Percentiles rank a stretch among this genome's conserved stretches.
phyloP scores from a whole-genome alignment of 2,329 filamentous ascomycete species.

The Trichoderma harzianum region DNA sequence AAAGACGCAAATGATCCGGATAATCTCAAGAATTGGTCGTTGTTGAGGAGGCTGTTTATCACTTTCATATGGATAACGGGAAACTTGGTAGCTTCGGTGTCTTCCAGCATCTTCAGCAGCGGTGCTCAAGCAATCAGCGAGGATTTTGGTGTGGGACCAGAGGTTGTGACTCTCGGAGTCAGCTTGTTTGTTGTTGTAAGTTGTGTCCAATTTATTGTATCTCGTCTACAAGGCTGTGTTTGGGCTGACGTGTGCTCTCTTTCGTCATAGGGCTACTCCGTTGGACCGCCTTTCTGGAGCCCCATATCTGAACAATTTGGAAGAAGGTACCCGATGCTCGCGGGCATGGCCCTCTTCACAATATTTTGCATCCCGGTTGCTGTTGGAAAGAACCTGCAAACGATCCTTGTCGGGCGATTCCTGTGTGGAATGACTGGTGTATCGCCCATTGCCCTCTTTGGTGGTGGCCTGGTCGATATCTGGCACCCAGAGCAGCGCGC shows the following conservation, averaged over 20 bases:
- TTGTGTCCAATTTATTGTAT: not conserved
- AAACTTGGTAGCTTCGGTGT: conserved; percentile 5
- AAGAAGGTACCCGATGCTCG: conserved; percentile 32
- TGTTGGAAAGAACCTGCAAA: conserved; percentile 6
- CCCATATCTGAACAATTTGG: conserved; percentile 64
- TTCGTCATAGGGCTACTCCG: conserved; percentile 15
- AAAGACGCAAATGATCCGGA: not conserved
- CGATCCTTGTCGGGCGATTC: conserved; percentile 12
- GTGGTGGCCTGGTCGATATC: conserved; percentile 12
- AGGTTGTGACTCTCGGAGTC: conserved; percentile 14
- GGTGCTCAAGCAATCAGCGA: conserved; percentile 15
- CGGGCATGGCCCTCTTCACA: conserved; percentile 8
- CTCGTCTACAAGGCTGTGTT: not conserved
- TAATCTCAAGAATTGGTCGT: conserved; percentile 10
- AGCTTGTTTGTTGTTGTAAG: conserved; percentile 15
- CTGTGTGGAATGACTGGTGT: conserved; percentile 7
- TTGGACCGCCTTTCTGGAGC: conserved; percentile 56
- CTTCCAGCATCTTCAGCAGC: conserved; percentile 16
- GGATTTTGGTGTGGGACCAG: conserved; percentile 3
- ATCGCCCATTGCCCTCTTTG: conserved; percentile 9
- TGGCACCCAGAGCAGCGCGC: conserved; percentile 13
- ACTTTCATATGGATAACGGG: conserved; percentile 14
- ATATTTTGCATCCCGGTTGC: conserved; percentile 15
- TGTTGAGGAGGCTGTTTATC: not conserved
- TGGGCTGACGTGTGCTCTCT: not conserved